Evolutionary conservation across 2,329 filamentous ascomycete genomes (phyloP), one percentile per base, ranked within the genome.

Genomic region (Fusarium sp.): DNA sequence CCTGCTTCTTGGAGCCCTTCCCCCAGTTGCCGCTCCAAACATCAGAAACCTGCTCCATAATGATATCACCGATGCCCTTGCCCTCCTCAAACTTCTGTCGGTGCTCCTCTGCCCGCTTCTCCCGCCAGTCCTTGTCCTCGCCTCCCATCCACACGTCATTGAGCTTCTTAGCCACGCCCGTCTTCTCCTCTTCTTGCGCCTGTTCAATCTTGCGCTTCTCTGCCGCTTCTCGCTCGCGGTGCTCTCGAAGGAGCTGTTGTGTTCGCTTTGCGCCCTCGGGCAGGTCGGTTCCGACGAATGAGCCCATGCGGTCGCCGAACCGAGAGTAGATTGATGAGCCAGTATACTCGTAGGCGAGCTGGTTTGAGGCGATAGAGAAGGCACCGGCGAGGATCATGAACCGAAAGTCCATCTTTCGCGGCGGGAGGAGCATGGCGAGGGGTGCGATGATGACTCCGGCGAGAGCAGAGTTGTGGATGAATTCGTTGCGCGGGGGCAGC

Each of bases 61-160:
- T 89, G 62, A 89, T 79, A 34, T 84, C 85, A 65, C 83, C 83
- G 73, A 87, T 82, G 3, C 86, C 86, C 72, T 84, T 85, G 4
- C 87, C 87, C 65, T 87, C 83, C 56, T 84, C 81, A 38, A 89
- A 75, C 62, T 84, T 85, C 76, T 83, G 83, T 64, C 80, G 80
- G 73, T 88, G 85, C 75, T 83, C 81, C 73, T 81, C 81, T 4
- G 82, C 79, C 65, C 86, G 80, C 81, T 84, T 83, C 77, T 83
- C 77, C 74, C 82, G 80, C 86, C 86, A 88, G 68, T 85, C 81
- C 46, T 83, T 81, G n/a, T 77, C 77, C 75, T 88, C 86, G 36
- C 81, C 82, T 33, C 87, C 87, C 83, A 87, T 85, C 87, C 87
- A 89, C 14, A 89, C 76, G 68, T 81, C 81, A 67, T 83, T 79